Conservation (phyloP, 768 basidiomycete species). For the Tricholoma terreum region DNA sequence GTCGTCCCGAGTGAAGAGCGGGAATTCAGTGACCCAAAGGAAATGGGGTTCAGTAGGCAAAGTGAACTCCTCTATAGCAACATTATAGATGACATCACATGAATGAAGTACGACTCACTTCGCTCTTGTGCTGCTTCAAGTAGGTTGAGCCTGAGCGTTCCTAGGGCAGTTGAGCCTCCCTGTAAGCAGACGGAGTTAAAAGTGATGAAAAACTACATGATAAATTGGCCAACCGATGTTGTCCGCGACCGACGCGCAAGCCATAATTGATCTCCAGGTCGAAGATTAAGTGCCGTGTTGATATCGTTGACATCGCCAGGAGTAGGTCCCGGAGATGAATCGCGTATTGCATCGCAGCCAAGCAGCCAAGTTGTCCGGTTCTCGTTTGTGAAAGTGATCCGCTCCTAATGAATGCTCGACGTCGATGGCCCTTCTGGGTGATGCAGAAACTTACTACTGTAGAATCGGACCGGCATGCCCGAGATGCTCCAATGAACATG, state of each 20-base stretch:
- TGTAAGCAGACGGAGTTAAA: constrained; percentile 31
- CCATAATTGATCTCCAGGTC: constrained; percentile 56
- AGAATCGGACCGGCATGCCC: constrained; percentile 25
- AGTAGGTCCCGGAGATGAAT: constrained; percentile 16
- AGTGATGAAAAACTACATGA: constrained; percentile 18
- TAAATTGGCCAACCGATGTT: constrained; percentile 44
- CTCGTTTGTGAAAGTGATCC: constrained; percentile 43
- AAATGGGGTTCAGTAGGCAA: constrained; percentile 70
- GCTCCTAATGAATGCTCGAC: constrained; percentile 37
- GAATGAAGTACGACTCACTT: constrained; percentile 40
- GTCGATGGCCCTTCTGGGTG: constrained; percentile 9
- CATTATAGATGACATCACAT: constrained; percentile 9
- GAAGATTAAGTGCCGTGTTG: constrained; percentile 42
- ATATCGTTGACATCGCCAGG: constrained; percentile 28
- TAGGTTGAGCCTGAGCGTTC: constrained; percentile 63
- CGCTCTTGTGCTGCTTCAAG: constrained; percentile 62
- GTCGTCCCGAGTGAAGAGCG: constrained; percentile 84
- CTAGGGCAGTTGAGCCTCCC: constrained; percentile 86
- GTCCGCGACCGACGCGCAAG: constrained; percentile 47
- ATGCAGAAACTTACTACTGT: constrained; percentile 25
- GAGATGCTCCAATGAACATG: constrained; percentile 42
- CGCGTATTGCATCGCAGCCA: constrained; percentile 22
- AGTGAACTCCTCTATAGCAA: constrained; percentile 48
- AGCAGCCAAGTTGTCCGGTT: constrained; percentile 48
- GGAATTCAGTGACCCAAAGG: constrained; percentile 95